phyloP scores from a whole-genome alignment of 83 land plant species.

The Picea engelmannii region DNA sequence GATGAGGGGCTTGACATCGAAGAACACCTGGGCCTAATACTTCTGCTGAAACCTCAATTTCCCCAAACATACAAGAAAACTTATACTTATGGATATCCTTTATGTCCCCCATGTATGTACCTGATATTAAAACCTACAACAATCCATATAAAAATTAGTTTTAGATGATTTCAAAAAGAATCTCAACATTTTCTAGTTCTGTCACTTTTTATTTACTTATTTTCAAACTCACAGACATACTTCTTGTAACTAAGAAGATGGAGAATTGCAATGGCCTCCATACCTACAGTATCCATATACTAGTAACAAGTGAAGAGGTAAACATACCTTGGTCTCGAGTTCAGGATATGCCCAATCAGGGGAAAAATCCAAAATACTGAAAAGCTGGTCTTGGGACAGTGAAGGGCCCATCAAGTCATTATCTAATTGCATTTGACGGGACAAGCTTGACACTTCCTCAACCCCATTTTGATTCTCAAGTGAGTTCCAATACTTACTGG shows the following conservation, averaged over 20 bases:
- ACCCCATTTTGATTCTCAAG: constrained; percentile 30
- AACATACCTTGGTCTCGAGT: constrained; percentile 54
- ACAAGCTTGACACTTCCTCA: constrained; percentile 38
- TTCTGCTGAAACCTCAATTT: constrained; percentile 68
- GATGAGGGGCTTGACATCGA: constrained; percentile 67
- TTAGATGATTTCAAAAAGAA: too few relatives aligned
- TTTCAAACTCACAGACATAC: too few relatives aligned
- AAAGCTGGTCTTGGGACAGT: constrained; percentile 54
- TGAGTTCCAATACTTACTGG: constrained; percentile 39
- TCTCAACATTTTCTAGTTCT: too few relatives aligned
- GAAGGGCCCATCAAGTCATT: constrained; percentile 38
- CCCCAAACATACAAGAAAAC: background rate
- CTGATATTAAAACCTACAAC: too few relatives aligned
- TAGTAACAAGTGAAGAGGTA: too few relatives aligned
- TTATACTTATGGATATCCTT: constrained; percentile 10
- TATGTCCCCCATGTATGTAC: constrained; percentile 32
- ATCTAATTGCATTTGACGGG: constrained; percentile 56
- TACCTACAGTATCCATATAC: too few relatives aligned
- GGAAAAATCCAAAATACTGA: constrained; percentile 62
- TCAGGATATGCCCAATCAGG: constrained; percentile 70
- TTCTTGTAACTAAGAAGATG: too few relatives aligned
- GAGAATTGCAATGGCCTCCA: too few relatives aligned
- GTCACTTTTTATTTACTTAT: too few relatives aligned
- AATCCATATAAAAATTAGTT: too few relatives aligned
- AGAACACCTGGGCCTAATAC: constrained; percentile 38